Evolutionary conservation across 2,329 filamentous ascomycete genomes (phyloP).

Genomic region (Calycina marina): DNA sequence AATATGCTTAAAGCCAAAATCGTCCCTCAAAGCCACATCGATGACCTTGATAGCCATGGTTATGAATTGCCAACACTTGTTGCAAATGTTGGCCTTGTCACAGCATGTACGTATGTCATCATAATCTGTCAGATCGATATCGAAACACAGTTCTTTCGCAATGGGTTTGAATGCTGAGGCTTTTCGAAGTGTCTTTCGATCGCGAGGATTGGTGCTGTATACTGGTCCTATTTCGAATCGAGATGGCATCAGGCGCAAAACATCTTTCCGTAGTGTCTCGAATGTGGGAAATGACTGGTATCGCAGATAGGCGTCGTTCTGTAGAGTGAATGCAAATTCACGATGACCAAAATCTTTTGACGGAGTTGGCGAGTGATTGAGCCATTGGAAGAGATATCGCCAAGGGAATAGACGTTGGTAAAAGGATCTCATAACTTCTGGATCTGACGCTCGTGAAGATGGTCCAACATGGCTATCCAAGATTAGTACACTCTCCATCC

Average conservation of each 20-base stretch:
- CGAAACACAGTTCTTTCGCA: slow-evolving; percentile 90
- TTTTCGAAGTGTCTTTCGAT: slow-evolving; percentile 77
- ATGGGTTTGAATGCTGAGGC: slow-evolving; percentile 71
- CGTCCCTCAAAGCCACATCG: slow-evolving; percentile 72
- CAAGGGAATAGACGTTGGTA: slow-evolving; percentile 95
- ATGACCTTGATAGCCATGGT: slow-evolving; percentile 96
- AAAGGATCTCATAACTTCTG: slow-evolving; percentile 80
- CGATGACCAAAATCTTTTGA: slow-evolving; percentile 81
- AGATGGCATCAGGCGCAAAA: slow-evolving; percentile 72
- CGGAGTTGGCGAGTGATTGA: slow-evolving; percentile 82
- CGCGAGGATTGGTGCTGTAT: slow-evolving; percentile 84
- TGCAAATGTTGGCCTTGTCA: slow-evolving; percentile 82
- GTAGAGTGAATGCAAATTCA: slow-evolving; percentile 92
- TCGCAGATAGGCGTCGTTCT: slow-evolving; percentile 80
- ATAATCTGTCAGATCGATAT: slow-evolving; percentile 99
- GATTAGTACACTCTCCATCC: too few species aligned
- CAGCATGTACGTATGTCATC: slow-evolving; percentile 95
- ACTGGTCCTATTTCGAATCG: slow-evolving; percentile 99
- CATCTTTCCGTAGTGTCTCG: slow-evolving; percentile 74
- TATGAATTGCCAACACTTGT: slow-evolving; percentile 91
- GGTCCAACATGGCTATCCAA: slow-evolving; percentile 22
- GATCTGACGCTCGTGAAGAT: slow-evolving; percentile 45
- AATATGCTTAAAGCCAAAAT: slow-evolving; percentile 94
- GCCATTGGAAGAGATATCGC: slow-evolving; percentile 89
- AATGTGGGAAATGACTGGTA: slow-evolving; percentile 68